Evolutionary conservation across 257 asterid genomes (phyloP).

Genomic region (Solanum commersonii): DNA sequence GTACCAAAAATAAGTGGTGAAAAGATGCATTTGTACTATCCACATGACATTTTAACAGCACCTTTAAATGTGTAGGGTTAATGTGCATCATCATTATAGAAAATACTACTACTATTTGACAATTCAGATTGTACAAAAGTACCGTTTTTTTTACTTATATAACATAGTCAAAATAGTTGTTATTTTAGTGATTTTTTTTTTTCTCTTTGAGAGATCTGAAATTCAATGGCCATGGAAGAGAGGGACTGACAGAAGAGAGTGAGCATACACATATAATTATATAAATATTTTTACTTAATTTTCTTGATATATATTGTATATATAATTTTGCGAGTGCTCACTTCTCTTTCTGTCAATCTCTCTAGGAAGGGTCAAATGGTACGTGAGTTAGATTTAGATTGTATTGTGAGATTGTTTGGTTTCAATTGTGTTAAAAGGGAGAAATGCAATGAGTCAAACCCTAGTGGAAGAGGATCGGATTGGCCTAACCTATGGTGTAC

Average conservation of each 20-base stretch:
- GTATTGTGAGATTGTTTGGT: neutral
- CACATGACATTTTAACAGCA: neutral
- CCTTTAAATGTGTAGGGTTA: neutral
- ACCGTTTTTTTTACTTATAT: neutral
- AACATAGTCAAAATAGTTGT: neutral
- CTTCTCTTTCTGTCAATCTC: constrained; percentile 30
- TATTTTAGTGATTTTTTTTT: neutral
- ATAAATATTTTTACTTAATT: constrained; percentile 8
- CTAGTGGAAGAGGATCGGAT: neutral
- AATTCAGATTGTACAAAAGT: neutral
- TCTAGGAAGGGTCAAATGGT: neutral
- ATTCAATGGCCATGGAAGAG: neutral
- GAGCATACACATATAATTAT: constrained; percentile 43
- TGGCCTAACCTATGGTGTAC: neutral
- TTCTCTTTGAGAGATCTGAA: neutral
- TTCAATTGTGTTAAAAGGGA: neutral
- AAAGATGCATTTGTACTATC: neutral
- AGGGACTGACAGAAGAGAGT: constrained; percentile 44
- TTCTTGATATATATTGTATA: neutral
- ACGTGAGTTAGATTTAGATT: neutral
- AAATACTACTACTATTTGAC: neutral
- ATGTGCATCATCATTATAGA: neutral
- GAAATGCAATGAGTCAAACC: neutral
- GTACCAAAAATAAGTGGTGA: neutral
- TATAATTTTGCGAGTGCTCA: constrained; percentile 37